A percentile compares a stretch with the other conserved stretches of the same genome.
Conservation (phyloP, 1,284 basidiomycete genomes). For the Tilletia setariae region DNA sequence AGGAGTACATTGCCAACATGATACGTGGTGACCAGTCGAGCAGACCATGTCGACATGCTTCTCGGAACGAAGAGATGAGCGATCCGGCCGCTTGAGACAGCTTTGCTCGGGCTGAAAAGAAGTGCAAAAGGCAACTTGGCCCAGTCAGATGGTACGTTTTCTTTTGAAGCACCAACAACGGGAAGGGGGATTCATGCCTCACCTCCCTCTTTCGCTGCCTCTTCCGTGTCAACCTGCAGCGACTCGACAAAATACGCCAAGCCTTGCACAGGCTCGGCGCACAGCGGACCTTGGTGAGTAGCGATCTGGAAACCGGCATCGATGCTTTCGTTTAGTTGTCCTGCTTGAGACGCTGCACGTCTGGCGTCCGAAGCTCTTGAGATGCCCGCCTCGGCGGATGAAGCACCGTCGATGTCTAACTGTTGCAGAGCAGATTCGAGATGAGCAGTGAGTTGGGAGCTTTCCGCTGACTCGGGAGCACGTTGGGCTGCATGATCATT, state of each 20-base stretch:
- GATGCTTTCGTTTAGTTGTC: conserved; percentile 58
- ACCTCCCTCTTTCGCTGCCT: conserved; percentile 59
- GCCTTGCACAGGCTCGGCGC: conserved; percentile 90
- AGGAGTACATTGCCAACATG: conserved; percentile 97
- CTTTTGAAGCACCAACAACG: not conserved
- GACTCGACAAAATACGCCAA: conserved; percentile 85
- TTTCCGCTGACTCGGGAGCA: not conserved
- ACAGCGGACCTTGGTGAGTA: conserved; percentile 87
- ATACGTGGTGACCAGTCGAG: conserved; percentile 96
- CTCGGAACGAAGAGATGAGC: conserved; percentile 80
- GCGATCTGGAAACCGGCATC: conserved; percentile 95
- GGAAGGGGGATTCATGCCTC: conserved; percentile 53
- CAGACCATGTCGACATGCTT: conserved; percentile 80
- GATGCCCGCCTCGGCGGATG: not conserved
- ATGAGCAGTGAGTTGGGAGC: not conserved
- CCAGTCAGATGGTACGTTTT: not conserved
- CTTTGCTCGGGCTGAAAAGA: conserved; percentile 63
- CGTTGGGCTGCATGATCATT: not conserved
- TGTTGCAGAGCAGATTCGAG: conserved; percentile 9
- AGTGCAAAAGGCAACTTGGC: conserved; percentile 24
- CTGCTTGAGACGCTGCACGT: not conserved
- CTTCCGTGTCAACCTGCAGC: conserved; percentile 63
- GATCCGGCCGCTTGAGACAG: conserved; percentile 77
- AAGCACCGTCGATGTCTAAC: not conserved
- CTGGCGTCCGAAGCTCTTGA: not conserved